Evolutionary conservation across 2,329 filamentous ascomycete species (phyloP).

Genomic region (Penicillium verrucosum): DNA sequence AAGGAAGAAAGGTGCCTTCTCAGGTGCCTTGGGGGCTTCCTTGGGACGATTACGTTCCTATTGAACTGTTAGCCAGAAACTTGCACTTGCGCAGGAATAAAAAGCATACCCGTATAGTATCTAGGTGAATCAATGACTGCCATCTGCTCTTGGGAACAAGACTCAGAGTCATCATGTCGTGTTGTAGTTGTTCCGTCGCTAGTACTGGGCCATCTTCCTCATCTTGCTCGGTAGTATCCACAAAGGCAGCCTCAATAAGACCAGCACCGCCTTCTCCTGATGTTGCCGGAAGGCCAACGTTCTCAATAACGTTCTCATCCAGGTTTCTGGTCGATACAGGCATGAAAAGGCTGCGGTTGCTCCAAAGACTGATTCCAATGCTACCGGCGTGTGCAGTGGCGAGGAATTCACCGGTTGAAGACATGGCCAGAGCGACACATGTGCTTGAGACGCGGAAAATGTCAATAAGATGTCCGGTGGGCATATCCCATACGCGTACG

Average conservation of each 20-base stretch:
- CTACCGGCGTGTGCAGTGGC: slow-evolving; percentile 79
- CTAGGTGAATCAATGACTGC: slow-evolving; percentile 91
- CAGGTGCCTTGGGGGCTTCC: slow-evolving; percentile 83
- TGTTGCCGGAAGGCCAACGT: slow-evolving; percentile 66
- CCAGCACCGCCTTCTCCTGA: slow-evolving; percentile 79
- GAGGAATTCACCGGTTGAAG: slow-evolving; percentile 86
- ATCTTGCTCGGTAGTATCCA: slow-evolving; percentile 50
- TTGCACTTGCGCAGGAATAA: background rate
- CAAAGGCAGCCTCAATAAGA: slow-evolving; percentile 72
- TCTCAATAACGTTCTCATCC: slow-evolving; percentile 67
- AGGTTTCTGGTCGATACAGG: slow-evolving; percentile 85
- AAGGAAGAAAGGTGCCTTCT: slow-evolving; percentile 95
- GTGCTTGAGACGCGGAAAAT: slow-evolving; percentile 75
- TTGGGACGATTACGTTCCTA: slow-evolving; percentile 89
- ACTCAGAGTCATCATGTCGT: slow-evolving; percentile 82
- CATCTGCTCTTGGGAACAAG: slow-evolving; percentile 85
- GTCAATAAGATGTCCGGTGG: slow-evolving; percentile 92
- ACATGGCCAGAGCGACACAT: slow-evolving; percentile 84
- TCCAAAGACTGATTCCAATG: slow-evolving; percentile 92
- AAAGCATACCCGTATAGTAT: slow-evolving; percentile 64
- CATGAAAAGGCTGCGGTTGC: slow-evolving; percentile 85
- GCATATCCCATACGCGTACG: slow-evolving; percentile 88
- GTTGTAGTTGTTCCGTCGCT: slow-evolving; percentile 70
- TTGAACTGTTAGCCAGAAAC: slow-evolving; percentile 13
- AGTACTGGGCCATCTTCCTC: slow-evolving; percentile 55